Conservation (phyloP, 352 stramenopile species). For the Pythium rhizo-oryzae region DNA sequence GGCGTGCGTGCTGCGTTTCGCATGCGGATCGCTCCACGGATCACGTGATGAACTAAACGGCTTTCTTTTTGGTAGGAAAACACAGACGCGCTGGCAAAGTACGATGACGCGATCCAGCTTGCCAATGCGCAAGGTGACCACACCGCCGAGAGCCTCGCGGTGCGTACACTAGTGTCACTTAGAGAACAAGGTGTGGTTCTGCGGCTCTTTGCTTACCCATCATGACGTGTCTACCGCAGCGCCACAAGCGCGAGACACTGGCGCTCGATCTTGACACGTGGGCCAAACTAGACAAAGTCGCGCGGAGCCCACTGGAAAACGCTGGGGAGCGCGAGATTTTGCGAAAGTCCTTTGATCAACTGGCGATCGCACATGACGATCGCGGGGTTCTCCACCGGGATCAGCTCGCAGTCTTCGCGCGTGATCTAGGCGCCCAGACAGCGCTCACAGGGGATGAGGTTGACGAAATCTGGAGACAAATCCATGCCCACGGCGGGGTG, state of each 20-base stretch:
- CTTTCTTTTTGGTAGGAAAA: slow-evolving; percentile 33
- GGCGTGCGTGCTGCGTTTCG: slow-evolving; percentile 26
- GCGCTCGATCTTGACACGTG: slow-evolving; percentile 37
- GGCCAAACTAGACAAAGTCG: slow-evolving; percentile 31
- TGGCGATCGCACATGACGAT: slow-evolving; percentile 4
- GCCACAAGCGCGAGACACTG: slow-evolving; percentile 42
- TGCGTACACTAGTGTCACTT: slow-evolving; percentile 26
- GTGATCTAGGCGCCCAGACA: slow-evolving; percentile 35
- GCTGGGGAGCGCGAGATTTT: slow-evolving; percentile 42
- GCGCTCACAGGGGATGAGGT: slow-evolving; percentile 40
- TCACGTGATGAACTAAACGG: no score
- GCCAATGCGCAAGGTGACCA: slow-evolving; percentile 52
- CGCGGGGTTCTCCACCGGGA: slow-evolving; percentile 30
- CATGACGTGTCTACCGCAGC: slow-evolving; percentile 25
- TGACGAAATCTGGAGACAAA: slow-evolving; percentile 52
- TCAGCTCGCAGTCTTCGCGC: slow-evolving; percentile 39
- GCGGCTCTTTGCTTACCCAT: no score
- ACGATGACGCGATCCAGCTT: slow-evolving; percentile 46
- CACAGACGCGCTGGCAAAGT: slow-evolving; percentile 34
- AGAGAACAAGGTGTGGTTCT: background rate
- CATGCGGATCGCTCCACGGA: no score
- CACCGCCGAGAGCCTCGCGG: slow-evolving; percentile 44
- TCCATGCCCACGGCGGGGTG: background rate
- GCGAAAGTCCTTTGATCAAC: slow-evolving; percentile 37
- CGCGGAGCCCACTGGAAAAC: slow-evolving; percentile 13